Base-by-base conservation (phyloP, 495 filamentous ascomycete species). In the Xylaria cubensis region DNA sequence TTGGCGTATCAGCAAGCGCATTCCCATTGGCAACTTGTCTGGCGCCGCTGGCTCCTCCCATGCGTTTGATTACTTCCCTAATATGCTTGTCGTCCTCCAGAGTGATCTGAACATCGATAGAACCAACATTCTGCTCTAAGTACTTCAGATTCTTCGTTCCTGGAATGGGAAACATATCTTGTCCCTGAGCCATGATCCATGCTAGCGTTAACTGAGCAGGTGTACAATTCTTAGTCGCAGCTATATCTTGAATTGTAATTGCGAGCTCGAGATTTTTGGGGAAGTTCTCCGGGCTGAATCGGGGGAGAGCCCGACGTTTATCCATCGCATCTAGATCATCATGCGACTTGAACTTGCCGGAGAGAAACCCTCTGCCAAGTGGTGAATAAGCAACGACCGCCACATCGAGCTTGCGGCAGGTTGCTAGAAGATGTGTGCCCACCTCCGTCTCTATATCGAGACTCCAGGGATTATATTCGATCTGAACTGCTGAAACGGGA, bases 201-300 rank as follows among this genome's bases (percentile, higher is more conserved):
- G 83, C 87, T 24, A 94, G 76, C 3, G 91, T 92, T 32, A 94
- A 78, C 79, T 95, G 92, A 12, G 86, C 86, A 0, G 88, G 82
- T 19, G 88, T 90, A 67, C 86, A 86, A 12, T 85, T 85, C 81
- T 92, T 94, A 70, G 83, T 82, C 67, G 80, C 74, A 12, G 92
- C 91, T 64, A 94, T 74, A 51, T 86, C 84, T 65, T 88, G 81
- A 21, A 95, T 77, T 70, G 88, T 86, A 4, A 84, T 77, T 19
- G 91, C 88, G 12, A 94, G 85, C 75, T 90, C 84, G 12, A 92
- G 62, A 77, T 94, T 94, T 61, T 89, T 85, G 73, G 92, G 90
- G 32, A 67, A 67, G 70, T 86, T 87, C 48, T 88, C 90, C 3
- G 83, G 83, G 70, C 85, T 81, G 82, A 92, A 94, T 8, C 89